These are phyloP conservation scores for Wickerhamomyces canadensis DNA, from an alignment of 805 yeast genomes.

Conservation along the genomic window DNA sequence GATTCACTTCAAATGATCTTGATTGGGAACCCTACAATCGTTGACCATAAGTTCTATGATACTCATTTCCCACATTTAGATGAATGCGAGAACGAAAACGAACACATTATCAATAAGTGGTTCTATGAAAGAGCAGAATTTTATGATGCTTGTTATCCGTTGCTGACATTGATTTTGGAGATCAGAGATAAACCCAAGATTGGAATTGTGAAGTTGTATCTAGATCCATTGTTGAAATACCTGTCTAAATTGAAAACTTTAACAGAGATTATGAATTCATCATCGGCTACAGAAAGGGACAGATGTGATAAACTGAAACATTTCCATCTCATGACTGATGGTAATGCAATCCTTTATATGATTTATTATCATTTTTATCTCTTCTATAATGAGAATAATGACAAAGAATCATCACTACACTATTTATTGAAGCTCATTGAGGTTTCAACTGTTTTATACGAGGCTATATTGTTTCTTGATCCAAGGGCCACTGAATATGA, in stretches of 20 bases:
- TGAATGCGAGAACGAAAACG: slow-evolving; percentile 17
- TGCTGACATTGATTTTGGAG: slow-evolving; percentile 15
- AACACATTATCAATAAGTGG: slow-evolving; percentile 13
- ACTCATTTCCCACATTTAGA: slow-evolving; percentile 8
- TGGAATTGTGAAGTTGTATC: slow-evolving; percentile 4
- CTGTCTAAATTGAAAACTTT: slow-evolving; percentile 3
- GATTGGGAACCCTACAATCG: slow-evolving; percentile 19
- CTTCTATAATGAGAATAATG: slow-evolving; percentile 10
- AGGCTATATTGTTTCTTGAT: slow-evolving; percentile 13
- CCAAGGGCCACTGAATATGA: slow-evolving; percentile 10
- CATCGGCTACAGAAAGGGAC: slow-evolving; percentile 13
- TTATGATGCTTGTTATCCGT: slow-evolving; percentile 10
- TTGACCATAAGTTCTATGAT: slow-evolving; percentile 15
- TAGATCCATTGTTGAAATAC: slow-evolving; percentile 11
- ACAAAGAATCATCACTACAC: slow-evolving; percentile 10
- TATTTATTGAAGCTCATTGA: slow-evolving; percentile 9
- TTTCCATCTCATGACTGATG: slow-evolving; percentile 6
- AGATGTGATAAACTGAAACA: slow-evolving; percentile 11
- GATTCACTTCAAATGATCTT: slow-evolving; percentile 19
- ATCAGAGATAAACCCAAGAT: slow-evolving; percentile 16
- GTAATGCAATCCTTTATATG: slow-evolving; percentile 14
- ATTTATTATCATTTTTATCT: slow-evolving; percentile 20
- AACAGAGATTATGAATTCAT: slow-evolving; percentile 12
- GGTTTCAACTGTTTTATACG: slow-evolving; percentile 6
- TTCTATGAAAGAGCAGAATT: slow-evolving; percentile 11